Conservation (phyloP, 352 stramenopile genomes). For the Pythium rhizo-oryzae region DNA sequence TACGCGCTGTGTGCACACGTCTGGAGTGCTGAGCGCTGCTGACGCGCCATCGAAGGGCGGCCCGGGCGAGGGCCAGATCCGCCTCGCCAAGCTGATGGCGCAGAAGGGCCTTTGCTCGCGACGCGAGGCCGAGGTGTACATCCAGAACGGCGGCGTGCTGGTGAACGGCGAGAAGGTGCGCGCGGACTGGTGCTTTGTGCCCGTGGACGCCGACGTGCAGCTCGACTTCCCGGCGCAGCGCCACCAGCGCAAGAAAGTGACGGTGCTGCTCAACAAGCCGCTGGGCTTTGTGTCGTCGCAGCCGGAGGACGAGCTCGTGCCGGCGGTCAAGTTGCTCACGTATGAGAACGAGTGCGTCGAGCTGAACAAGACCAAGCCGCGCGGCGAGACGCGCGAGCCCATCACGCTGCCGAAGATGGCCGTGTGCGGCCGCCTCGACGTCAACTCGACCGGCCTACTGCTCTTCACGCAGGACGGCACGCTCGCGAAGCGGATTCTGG, state of each 20-base stretch:
- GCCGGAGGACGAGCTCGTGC: constrained; percentile 62
- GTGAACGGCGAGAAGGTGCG: constrained; percentile 69
- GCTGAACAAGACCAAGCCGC: constrained; percentile 49
- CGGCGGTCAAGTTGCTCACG: constrained; percentile 75
- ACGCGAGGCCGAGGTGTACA: constrained; percentile 81
- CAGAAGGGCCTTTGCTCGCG: constrained; percentile 77
- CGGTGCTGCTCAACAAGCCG: constrained; percentile 83
- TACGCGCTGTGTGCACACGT: constrained; percentile 8
- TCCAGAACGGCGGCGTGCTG: constrained; percentile 70
- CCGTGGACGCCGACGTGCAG: constrained; percentile 52
- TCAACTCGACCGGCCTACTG: constrained; percentile 84
- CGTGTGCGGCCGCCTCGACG: constrained; percentile 76
- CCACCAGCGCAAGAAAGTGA: constrained; percentile 79
- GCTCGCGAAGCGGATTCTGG: constrained; percentile 77
- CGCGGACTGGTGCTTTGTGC: constrained; percentile 75
- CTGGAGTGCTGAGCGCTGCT: neutral
- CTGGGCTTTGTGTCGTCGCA: constrained; percentile 84
- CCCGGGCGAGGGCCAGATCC: constrained; percentile 38
- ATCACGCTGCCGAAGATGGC: constrained; percentile 78
- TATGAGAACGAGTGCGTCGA: constrained; percentile 78
- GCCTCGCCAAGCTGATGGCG: constrained; percentile 82
- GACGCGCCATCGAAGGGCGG: neutral
- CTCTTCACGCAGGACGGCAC: constrained; percentile 84
- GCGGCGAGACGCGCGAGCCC: constrained; percentile 43
- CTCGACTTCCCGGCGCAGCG: constrained; percentile 68